phyloP scores from a whole-genome alignment of 768 basidiomycete genomes.

The Lactarius vividus region DNA sequence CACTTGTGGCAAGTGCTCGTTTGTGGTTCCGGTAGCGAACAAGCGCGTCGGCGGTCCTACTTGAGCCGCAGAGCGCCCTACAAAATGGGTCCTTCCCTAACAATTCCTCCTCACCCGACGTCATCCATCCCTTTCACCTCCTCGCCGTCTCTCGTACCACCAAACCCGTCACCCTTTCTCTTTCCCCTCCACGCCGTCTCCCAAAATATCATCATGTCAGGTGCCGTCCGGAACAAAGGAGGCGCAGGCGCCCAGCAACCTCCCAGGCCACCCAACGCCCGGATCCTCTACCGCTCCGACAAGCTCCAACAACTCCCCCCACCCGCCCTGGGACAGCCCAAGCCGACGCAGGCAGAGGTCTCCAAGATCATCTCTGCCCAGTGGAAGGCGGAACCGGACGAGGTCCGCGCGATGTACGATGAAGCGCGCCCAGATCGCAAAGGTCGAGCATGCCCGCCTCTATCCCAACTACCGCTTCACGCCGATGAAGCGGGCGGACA shows the following conservation, averaged over 20 bases:
- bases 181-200: background rate
- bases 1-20: conserved; percentile 10
- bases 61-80: conserved; percentile 14
- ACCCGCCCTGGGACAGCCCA: conserved; percentile 28
- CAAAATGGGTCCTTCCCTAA: conserved; percentile 23
- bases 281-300: conserved; percentile 51
- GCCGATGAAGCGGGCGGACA: conserved; percentile 24
- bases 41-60: conserved; percentile 1
- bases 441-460: conserved; percentile 22
- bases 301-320: conserved; percentile 38
- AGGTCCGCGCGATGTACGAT: conserved; percentile 32
- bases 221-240: conserved; percentile 9
- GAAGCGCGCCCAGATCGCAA: conserved; percentile 23
- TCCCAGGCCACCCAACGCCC: conserved; percentile 48
- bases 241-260: conserved; percentile 17
- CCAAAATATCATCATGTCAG: conserved; percentile 16
- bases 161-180: background rate
- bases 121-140: conserved; percentile 1
- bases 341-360: conserved; percentile 42
- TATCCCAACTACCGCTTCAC: conserved; percentile 28
- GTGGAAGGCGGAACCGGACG: conserved; percentile 41
- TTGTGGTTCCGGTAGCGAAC: conserved; percentile 8
- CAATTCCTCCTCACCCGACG: background rate
- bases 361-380: conserved; percentile 42
- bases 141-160: background rate